These are phyloP conservation scores for Tulasnella sp. DNA, from an alignment of 768 basidiomycete genomes.

Conservation along the genomic window DNA sequence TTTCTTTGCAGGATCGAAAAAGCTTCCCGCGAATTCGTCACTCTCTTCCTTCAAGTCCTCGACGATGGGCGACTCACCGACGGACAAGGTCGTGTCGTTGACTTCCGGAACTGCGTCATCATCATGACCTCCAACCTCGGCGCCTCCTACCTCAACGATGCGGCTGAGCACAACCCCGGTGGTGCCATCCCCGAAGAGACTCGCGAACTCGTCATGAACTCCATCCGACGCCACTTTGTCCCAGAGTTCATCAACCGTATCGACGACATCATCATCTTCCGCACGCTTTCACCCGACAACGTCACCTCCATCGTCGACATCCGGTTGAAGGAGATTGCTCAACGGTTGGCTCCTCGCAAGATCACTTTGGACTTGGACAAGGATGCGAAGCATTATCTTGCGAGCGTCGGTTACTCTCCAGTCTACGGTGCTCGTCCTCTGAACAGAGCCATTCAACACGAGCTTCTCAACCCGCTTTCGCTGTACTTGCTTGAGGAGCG, in stretches of 20 bases:
- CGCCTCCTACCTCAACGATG: conserved; percentile 68
- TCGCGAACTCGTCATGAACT: conserved; percentile 64
- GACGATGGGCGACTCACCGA: conserved; percentile 92
- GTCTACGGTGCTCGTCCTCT: conserved; percentile 89
- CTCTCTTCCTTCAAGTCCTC: conserved; percentile 75
- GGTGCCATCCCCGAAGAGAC: conserved; percentile 63
- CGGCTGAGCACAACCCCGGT: conserved; percentile 46
- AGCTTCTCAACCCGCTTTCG: conserved; percentile 88
- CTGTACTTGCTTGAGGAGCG: conserved; percentile 78
- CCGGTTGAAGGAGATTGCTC: conserved; percentile 79
- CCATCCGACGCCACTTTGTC: conserved; percentile 81
- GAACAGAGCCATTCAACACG: conserved; percentile 85
- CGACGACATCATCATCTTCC: conserved; percentile 64
- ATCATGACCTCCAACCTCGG: conserved; percentile 94
- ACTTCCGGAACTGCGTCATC: conserved; percentile 72
- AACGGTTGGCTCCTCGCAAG: conserved; percentile 73
- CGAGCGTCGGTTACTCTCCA: conserved; percentile 72
- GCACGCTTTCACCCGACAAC: conserved; percentile 69
- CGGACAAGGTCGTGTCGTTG: conserved; percentile 76
- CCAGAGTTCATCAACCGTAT: conserved; percentile 92
- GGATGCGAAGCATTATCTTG: conserved; percentile 71
- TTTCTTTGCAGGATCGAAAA: conserved; percentile 62
- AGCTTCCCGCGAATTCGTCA: conserved; percentile 71
- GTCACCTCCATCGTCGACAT: conserved; percentile 85
- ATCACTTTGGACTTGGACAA: conserved; percentile 73